A percentile compares a stretch with the other conserved stretches of the same genome.
Conservation (phyloP, 805 yeast species). For the Kodamaea lidongshanica region DNA sequence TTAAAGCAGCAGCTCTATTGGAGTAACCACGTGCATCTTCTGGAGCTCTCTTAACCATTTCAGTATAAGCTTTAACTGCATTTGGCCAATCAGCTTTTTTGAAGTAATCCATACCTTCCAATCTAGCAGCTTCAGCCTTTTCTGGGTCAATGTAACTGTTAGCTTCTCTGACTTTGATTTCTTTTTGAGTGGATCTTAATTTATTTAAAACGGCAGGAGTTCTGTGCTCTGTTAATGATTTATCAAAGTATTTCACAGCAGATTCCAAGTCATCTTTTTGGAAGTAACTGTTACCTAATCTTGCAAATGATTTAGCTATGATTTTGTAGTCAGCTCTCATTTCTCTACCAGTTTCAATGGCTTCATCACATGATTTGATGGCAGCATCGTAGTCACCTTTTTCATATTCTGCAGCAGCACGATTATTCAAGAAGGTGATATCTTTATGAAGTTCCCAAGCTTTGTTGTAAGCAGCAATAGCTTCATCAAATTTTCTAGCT, state of each 20-base stretch:
- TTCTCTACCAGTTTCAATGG: slow-evolving; percentile 87
- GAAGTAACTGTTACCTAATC: slow-evolving; percentile 77
- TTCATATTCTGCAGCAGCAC: slow-evolving; percentile 97
- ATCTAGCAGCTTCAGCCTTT: slow-evolving; percentile 92
- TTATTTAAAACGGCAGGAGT: slow-evolving; percentile 88
- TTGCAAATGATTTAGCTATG: slow-evolving; percentile 87
- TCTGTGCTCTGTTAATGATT: slow-evolving; percentile 94
- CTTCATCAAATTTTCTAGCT: slow-evolving; percentile 83
- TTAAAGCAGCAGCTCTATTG: slow-evolving; percentile 95
- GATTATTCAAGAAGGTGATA: slow-evolving; percentile 89
- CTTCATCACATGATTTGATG: slow-evolving; percentile 70
- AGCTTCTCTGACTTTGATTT: slow-evolving; percentile 70
- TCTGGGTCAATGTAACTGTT: slow-evolving; percentile 79
- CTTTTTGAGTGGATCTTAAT: slow-evolving; percentile 82
- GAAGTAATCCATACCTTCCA: slow-evolving; percentile 85
- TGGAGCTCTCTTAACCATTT: slow-evolving; percentile 96
- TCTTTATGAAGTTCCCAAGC: slow-evolving; percentile 82
- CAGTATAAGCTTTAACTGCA: slow-evolving; percentile 91
- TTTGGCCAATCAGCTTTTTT: slow-evolving; percentile 92
- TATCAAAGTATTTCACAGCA: slow-evolving; percentile 77
- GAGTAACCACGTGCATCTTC: slow-evolving; percentile 94
- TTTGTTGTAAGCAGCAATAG: slow-evolving; percentile 75
- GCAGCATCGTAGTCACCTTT: slow-evolving; percentile 88
- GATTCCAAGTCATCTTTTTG: slow-evolving; percentile 66
- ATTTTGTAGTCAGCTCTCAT: slow-evolving; percentile 85